Base-by-base conservation (phyloP, 305 asterid species). In the Petunia hybrid region DNA sequence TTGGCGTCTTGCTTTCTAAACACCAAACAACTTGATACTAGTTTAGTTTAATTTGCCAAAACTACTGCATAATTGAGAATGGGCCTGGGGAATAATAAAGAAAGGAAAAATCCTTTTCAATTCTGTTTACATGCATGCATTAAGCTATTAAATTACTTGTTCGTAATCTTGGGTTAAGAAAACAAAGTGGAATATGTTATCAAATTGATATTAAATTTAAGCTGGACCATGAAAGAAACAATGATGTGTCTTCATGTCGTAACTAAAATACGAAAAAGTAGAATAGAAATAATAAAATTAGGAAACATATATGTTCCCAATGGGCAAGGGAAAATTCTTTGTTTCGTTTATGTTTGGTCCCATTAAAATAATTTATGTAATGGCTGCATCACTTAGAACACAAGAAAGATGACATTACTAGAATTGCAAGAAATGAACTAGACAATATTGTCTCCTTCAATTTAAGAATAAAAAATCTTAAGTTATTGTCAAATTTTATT, bases 391-490 rank as follows among this genome's bases (percentile, higher is more conserved):
- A 61, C 79, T 82, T 78, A 43, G 68, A 82, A 76, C 89, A 82
- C 83, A 90, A 85, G 85, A 83, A 78, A 83, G 76, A 55, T 69
- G 84, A 77, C 64, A 59, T 43, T 36, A 64, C 80, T 55, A 66
- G 66, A 69, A 36, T 39, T 82, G 84, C 61, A 56, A 83, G 84
- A 83, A 51, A 79, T 6, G 83, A 55, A 45, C 77, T 85, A 74
- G 85, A 85, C 87, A 81, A 41, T 5, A 65, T 80, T 87, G 90
- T 83, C 89, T 79, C 83, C 78, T 65, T 51, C 62, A 22, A 82
- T 83, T 46, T 56, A 68, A 82, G 53, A 61, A 57, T n/a, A 13
- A 41, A 77, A 61, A 40, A 74, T 48, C 77, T 61, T 70, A 60
- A 41, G 82, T 84, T 76, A 63, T 9, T 39, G 39, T 71, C 73